Percentiles rank a stretch among this genome's conserved stretches.
Conservation (phyloP, 352 stramenopile genomes). For the Phytophthora podocarpi region DNA sequence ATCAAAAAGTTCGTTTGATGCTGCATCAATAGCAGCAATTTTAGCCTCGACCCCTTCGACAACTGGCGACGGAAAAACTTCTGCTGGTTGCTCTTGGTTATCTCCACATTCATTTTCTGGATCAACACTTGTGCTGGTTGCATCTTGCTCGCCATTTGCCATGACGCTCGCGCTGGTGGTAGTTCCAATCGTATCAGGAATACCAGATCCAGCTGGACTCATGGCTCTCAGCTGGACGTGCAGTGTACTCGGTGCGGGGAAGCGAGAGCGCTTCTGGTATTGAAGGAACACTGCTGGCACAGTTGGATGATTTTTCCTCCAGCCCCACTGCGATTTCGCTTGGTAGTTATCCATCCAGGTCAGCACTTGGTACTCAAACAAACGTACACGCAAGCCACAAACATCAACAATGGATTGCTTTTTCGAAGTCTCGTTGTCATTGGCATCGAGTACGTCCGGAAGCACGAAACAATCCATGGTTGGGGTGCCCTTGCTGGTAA, state of each 20-base stretch:
- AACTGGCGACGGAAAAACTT: background rate
- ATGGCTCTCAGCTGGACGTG: slow-evolving; percentile 44
- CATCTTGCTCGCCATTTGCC: background rate
- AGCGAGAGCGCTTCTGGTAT: slow-evolving; percentile 55
- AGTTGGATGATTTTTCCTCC: slow-evolving; percentile 33
- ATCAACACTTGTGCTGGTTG: background rate
- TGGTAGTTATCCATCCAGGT: slow-evolving; percentile 72
- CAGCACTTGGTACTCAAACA: slow-evolving; percentile 63
- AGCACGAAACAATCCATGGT: slow-evolving; percentile 45
- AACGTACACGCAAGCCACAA: slow-evolving; percentile 45
- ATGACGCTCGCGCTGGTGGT: background rate
- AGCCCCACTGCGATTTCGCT: slow-evolving; percentile 55
- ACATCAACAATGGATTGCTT: slow-evolving; percentile 6
- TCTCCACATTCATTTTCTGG: background rate
- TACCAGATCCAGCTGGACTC: background rate
- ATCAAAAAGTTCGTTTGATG: slow-evolving; percentile 19
- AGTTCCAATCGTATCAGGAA: background rate
- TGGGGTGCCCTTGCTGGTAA: slow-evolving; percentile 49
- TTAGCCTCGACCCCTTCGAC: background rate
- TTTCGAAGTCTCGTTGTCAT: slow-evolving; percentile 4
- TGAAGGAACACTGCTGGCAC: slow-evolving; percentile 65
- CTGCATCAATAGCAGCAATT: background rate
- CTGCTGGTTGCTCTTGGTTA: slow-evolving; percentile 18
- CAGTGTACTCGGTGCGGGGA: slow-evolving; percentile 36
- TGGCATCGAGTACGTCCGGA: slow-evolving; percentile 11